Base-by-base conservation (phyloP, 805 yeast species). In the Zygosaccharomyces pseudorouxii region DNA sequence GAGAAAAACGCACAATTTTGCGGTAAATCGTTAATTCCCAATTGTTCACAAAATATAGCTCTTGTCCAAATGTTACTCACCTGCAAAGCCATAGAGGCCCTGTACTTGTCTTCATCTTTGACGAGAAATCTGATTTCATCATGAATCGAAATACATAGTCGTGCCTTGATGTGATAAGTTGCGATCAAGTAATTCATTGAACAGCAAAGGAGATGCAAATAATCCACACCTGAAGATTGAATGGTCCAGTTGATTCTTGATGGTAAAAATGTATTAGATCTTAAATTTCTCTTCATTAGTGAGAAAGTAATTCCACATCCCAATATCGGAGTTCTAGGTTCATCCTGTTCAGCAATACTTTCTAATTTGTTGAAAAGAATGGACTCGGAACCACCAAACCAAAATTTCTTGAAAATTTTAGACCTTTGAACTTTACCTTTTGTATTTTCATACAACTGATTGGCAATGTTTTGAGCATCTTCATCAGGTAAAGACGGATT, bases 211-310 rank as follows among this genome's bases (percentile, higher is more conserved):
- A 93, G 64, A 64, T 93, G 99, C 45, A 93, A 72, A 61, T 95
- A 93, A 64, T 93, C 99, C 16, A 95, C 99, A 31, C 99, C 99
- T 1, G 97, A 88, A 19, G 97, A 88, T 65, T 93, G 99, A 62
- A 93, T 93, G 0, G 97, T 88, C 99, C 99, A 93, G 61, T 93
- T 93, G 54, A 90, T 84, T 59, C 99, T 70, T 1, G 97, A 89
- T 0, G 99, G 93, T 55, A 93, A 69, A 63, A 84, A 93, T 1
- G 80, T 71, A 53, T 79, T 79, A 33, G 79, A 71, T 38, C 79
- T 80, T 56, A 93, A 72, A 63, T 92, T 83, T 46, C 72, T 71
- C 38, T 78, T 76, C 56, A 78, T 76, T 49, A 93, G 71, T 0
- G 98, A 96, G 49, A 80, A 80, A 0, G 99, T 93, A 41, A 93